Conservation (phyloP, 2,329 filamentous ascomycete species). For the Zasmidium angulare region DNA sequence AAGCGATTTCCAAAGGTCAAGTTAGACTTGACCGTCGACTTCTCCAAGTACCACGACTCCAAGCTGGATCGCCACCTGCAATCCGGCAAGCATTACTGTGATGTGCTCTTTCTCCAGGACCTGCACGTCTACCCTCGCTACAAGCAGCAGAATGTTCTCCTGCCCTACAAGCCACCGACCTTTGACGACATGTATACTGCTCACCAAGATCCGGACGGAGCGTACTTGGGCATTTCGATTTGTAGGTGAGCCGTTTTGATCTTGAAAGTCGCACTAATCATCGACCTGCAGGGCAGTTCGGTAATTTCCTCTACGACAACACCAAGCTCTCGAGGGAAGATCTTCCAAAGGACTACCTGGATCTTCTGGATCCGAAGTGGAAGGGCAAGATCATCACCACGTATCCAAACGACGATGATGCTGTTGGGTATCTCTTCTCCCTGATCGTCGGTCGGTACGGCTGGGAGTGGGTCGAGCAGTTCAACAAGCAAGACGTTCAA, state of each 20-base stretch:
- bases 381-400: conserved; percentile 56
- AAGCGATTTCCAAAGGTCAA: conserved; percentile 50
- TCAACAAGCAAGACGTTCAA: conserved; percentile 48
- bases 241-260: no score
- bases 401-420: conserved; percentile 60
- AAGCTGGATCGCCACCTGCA: conserved; percentile 40
- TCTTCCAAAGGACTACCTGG: conserved; percentile 42
- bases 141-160: conserved; percentile 48
- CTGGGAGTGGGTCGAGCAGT: conserved; percentile 46
- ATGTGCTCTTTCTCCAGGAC: conserved; percentile 53
- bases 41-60: conserved; percentile 57
- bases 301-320: conserved; percentile 36
- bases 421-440: conserved; percentile 53
- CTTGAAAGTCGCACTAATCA: no score
- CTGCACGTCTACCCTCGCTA: conserved; percentile 55
- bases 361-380: conserved; percentile 51
- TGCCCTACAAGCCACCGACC: conserved; percentile 51
- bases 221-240: conserved; percentile 46
- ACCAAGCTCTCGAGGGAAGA: conserved; percentile 33
- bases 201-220: conserved; percentile 45
- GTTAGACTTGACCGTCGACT: conserved; percentile 55
- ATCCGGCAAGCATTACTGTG: conserved; percentile 43
- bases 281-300: conserved; percentile 9
- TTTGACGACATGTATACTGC: conserved; percentile 46
- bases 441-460: conserved; percentile 46